These are phyloP conservation scores for Lodderomyces beijingensis DNA, from an alignment of 1,139 yeast genomes.

Conservation along the genomic window DNA sequence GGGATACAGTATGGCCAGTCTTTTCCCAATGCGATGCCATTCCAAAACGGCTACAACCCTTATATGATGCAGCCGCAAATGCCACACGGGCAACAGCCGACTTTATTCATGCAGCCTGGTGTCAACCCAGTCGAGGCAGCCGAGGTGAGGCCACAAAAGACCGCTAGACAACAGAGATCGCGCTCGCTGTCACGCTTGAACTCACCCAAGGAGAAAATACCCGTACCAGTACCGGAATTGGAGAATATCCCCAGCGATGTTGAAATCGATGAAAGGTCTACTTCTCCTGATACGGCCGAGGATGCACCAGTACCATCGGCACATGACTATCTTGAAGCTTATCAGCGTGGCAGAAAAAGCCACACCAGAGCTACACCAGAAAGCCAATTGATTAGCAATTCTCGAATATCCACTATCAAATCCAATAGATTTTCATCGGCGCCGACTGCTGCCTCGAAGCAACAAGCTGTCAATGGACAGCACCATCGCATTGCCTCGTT, in stretches of 20 bases:
- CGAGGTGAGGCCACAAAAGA: background rate
- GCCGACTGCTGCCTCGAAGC: conserved; percentile 18
- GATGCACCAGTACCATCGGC: background rate
- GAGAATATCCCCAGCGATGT: too few relatives aligned
- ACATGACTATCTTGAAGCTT: conserved; percentile 12
- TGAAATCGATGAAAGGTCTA: background rate
- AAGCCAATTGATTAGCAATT: conserved; percentile 23
- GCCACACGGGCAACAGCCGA: conserved; percentile 1
- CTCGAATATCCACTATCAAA: conserved; percentile 32
- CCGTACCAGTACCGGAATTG: too few relatives aligned
- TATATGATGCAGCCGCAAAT: conserved; percentile 2
- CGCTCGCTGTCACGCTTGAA: background rate
- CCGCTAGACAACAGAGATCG: background rate
- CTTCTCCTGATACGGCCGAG: background rate
- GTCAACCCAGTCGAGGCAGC: background rate
- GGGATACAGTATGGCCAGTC: background rate
- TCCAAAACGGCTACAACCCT: background rate
- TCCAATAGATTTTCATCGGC: conserved; percentile 37
- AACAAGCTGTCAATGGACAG: conserved; percentile 1
- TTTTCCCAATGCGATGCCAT: background rate
- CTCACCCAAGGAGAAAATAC: background rate
- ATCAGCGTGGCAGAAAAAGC: conserved; percentile 10
- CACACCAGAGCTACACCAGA: conserved; percentile 7
- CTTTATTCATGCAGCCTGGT: conserved; percentile 1
- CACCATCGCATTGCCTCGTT: conserved; percentile 21